phyloP scores from a whole-genome alignment of 176 grass and related monocot genomes.

The Oryza longistaminata region DNA sequence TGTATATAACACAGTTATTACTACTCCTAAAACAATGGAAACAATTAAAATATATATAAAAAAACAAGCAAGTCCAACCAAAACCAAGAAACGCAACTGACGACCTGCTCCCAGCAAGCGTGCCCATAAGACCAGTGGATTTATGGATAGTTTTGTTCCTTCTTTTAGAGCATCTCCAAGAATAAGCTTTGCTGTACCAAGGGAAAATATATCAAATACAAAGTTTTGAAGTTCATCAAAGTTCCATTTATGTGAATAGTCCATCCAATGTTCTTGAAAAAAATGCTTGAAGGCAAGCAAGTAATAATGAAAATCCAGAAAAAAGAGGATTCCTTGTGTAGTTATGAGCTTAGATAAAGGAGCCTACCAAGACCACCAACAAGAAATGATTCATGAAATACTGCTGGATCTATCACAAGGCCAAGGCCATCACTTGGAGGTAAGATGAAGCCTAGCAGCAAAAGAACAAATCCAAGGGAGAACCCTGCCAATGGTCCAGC shows the following conservation, averaged over 20 bases:
- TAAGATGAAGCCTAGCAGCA: slow-evolving; percentile 78
- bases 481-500: slow-evolving; percentile 89
- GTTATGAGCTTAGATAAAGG: background rate
- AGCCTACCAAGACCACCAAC: slow-evolving; percentile 79
- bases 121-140: too few species aligned
- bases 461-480: slow-evolving; percentile 72
- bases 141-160: slow-evolving; percentile 78
- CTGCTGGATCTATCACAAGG: slow-evolving; percentile 71
- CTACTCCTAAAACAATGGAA: background rate
- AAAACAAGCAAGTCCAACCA: too few species aligned
- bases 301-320: slow-evolving; percentile 15
- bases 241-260: background rate
- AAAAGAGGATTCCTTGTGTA: background rate
- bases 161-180: slow-evolving; percentile 91
- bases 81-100: background rate
- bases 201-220: background rate
- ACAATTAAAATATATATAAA: too few species aligned
- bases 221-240: background rate
- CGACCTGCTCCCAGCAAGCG: too few species aligned
- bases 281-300: background rate
- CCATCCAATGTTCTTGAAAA: background rate
- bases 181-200: slow-evolving; percentile 81
- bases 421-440: slow-evolving; percentile 79
- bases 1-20: slow-evolving; percentile 18
- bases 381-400: slow-evolving; percentile 97